Conservation (phyloP, 2,329 filamentous ascomycete species). For the Arthrobotrys sinensis region DNA sequence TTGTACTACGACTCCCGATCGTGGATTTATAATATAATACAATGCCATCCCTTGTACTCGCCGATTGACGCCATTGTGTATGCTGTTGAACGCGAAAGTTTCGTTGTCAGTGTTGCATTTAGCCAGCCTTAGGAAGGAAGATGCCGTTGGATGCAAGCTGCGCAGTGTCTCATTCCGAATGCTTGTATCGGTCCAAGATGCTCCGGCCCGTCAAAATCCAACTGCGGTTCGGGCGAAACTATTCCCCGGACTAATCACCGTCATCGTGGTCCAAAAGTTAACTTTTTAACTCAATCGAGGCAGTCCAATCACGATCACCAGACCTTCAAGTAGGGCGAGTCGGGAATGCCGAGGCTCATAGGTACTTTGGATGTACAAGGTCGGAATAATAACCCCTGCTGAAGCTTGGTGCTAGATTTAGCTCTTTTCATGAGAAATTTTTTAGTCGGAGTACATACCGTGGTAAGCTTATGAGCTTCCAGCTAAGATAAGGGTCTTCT, state of each 20-base stretch:
- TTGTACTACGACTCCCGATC: too few relatives aligned
- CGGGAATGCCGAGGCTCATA: background rate
- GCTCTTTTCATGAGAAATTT: background rate
- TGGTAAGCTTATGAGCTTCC: background rate
- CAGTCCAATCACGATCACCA: too few relatives aligned
- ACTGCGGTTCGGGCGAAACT: background rate
- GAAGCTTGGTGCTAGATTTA: background rate
- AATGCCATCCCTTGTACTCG: too few relatives aligned
- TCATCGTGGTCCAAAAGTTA: too few relatives aligned
- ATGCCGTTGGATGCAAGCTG: too few relatives aligned
- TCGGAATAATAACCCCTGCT: too few relatives aligned
- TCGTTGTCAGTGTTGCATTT: too few relatives aligned
- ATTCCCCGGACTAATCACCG: background rate
- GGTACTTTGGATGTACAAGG: background rate
- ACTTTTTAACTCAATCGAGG: too few relatives aligned
- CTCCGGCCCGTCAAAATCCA: constrained; percentile 2
- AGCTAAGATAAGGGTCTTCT: background rate
- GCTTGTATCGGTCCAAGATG: background rate
- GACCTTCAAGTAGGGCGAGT: background rate
- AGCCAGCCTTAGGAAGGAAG: background rate
- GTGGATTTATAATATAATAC: too few relatives aligned
- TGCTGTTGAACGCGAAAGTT: too few relatives aligned
- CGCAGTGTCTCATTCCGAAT: too few relatives aligned
- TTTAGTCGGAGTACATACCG: background rate
- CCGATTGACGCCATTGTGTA: too few relatives aligned